These are phyloP conservation scores for Diaporthe aspalathi DNA, from an alignment of 2,329 filamentous ascomycete species.

Conservation along the genomic window DNA sequence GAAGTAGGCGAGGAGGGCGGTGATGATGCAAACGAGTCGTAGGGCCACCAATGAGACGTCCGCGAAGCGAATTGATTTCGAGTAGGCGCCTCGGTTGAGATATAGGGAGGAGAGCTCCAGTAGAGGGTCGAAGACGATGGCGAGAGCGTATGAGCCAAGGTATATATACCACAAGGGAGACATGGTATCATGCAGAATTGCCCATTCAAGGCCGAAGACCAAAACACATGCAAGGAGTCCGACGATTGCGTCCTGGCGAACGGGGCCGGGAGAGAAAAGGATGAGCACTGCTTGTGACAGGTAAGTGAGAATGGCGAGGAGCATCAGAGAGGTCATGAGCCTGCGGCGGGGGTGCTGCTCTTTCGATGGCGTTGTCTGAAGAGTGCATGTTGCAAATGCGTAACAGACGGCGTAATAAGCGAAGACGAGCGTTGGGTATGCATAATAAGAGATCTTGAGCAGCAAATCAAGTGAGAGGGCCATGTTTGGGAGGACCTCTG, in stretches of 20 bases:
- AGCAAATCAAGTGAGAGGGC: constrained; percentile 45
- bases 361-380: constrained; percentile 58
- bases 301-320: constrained; percentile 59
- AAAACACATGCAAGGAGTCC: constrained; percentile 71
- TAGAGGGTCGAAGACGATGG: constrained; percentile 65
- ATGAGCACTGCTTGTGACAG: constrained; percentile 58
- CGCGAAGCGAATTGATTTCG: constrained; percentile 41
- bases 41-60: constrained; percentile 48
- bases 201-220: constrained; percentile 71
- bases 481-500: constrained; percentile 26
- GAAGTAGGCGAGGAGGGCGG: constrained; percentile 51
- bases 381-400: constrained; percentile 62
- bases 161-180: constrained; percentile 72
- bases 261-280: constrained; percentile 40
- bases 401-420: constrained; percentile 66
- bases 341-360: constrained; percentile 54
- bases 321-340: constrained; percentile 57
- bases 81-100: constrained; percentile 28
- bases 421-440: constrained; percentile 68
- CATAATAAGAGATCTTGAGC: constrained; percentile 65
- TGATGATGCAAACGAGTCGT: constrained; percentile 50
- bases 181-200: constrained; percentile 62
- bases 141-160: constrained; percentile 71
- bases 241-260: constrained; percentile 62
- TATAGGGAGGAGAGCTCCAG: constrained; percentile 48